Evolutionary conservation across 305 asterid species (phyloP), one percentile per base, ranked within the genome.

Genomic region (Ilex paraguariensis): DNA sequence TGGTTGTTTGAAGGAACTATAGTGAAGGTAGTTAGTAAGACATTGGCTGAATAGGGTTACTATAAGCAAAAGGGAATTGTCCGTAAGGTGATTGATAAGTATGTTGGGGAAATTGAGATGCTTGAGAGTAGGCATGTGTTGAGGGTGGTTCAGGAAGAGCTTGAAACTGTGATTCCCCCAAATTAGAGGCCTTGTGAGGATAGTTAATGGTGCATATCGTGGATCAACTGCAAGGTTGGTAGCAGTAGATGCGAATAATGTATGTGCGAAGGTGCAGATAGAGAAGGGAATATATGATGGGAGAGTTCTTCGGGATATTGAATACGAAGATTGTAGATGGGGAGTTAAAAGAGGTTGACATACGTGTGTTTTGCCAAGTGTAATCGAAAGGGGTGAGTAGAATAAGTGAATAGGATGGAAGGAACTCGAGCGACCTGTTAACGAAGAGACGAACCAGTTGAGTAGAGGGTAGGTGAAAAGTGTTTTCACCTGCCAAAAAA

Each of bases 161-260:
- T 91, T 44, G 95, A 91, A 84, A 91, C 98, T 0, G 98, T 88
- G 73, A 80, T 91, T 65, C 97, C 97, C n/a, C 3, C 97, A 91
- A 79, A 86, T 86, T 36, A 96, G 98, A 4, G 96, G 95, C 13
- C 87, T 82, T 69, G 91, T 88, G 63, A 86, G 67, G 80, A 84
- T 91, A 49, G 94, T 88, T 54, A 91, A 91, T 40, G 96, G 98
- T 75, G 96, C 90, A 0, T 91, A 86, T 71, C 87, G 95, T 8
- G 96, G 91, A 56, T 84, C 86, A 69, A 73, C 69, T 64, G 95
- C 90, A 0, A 85, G 80, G 81, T 66, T 88, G 77, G 64, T 87
- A 13, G 88, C 82, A 0, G 76, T 88, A 44, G 81, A 88, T 77
- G 65, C 87, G 10, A 81, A 78, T 44, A 87, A 75, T 13, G 88